Base-by-base conservation (phyloP, 2,329 filamentous ascomycete genomes). In the Nannizzia gypsea region DNA sequence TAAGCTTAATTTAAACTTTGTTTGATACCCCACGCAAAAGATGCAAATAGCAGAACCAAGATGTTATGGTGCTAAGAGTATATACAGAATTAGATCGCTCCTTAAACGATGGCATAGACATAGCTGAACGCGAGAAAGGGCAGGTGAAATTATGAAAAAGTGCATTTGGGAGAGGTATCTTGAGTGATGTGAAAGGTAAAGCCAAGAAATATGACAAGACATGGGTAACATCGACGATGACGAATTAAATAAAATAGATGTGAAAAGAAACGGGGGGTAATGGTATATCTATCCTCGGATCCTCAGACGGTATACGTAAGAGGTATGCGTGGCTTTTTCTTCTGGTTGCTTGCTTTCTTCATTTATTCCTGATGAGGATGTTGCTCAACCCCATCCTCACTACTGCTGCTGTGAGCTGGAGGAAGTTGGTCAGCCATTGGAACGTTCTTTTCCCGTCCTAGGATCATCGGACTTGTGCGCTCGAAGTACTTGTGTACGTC, bases 401-500 rank as follows among this genome's bases (percentile, higher is more conserved):
- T 52, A 4, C 48, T 24, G 26, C 13, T 52, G 22, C 28, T 24
- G 24, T 52, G 48, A 4, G 62, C 59, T 40, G 59, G 57, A 13
- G 62, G 62, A 31, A 61, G 34, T 24, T 61, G 57, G 3, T 24
- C 50, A 6, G 17, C 60, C 17, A 36, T 13, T 11, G 40, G 44
- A 20, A 56, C 42, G 3, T 26, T 36, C 56, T 59, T 59, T 28
- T 65, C 59, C 22, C 61, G 61, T 2, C 52, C 62, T 31, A 60
- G 15, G 34, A 63, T 58, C 61, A 62, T 63, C 6, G 63, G 62
- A 26, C 63, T 63, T n/a, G 79, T 81, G 42, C 79, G 76, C 71
- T 80, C 75, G 68, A 83, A 83, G 68, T 80, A 82, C 2, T 72
- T 73, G 66, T 75, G 74, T 15, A 82, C 77, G 62, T 82, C 77